phyloP scores from a whole-genome alignment of 2,329 filamentous ascomycete genomes.

The Arachnomyces sp. region DNA sequence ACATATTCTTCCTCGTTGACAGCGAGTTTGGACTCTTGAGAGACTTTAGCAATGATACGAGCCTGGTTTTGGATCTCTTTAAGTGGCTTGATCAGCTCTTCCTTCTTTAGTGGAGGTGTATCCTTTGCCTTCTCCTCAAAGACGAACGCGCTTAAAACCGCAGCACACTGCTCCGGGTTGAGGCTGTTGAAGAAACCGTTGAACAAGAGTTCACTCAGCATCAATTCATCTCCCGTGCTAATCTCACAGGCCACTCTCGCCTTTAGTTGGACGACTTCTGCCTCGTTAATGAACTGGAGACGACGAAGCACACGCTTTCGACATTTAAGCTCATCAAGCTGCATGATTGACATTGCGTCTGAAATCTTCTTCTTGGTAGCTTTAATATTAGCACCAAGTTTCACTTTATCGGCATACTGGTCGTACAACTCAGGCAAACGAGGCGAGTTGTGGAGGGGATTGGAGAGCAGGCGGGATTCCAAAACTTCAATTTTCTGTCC shows the following conservation, averaged over 20 bases:
- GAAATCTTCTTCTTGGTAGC: slow-evolving; percentile 78
- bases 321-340: slow-evolving; percentile 92
- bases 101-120: slow-evolving; percentile 56
- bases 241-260: slow-evolving; percentile 97
- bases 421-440: slow-evolving; percentile 77
- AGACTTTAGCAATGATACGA: slow-evolving; percentile 82
- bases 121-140: slow-evolving; percentile 94
- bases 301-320: slow-evolving; percentile 91
- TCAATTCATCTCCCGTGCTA: slow-evolving; percentile 88
- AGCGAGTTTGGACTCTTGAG: slow-evolving; percentile 84
- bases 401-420: slow-evolving; percentile 75
- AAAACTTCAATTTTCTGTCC: slow-evolving; percentile 87
- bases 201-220: slow-evolving; percentile 88
- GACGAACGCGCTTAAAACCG: slow-evolving; percentile 86
- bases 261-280: slow-evolving; percentile 92
- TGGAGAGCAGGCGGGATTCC: slow-evolving; percentile 79
- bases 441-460: slow-evolving; percentile 86
- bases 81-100: slow-evolving; percentile 79
- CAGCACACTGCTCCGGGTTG: slow-evolving; percentile 76
- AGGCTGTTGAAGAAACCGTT: slow-evolving; percentile 98
- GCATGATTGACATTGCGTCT: slow-evolving; percentile 77
- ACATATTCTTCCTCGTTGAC: slow-evolving; percentile 95
- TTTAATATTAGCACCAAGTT: slow-evolving; percentile 71
- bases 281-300: slow-evolving; percentile 90
- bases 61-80: slow-evolving; percentile 83